Conservation (phyloP, 192 early-diverging fungal genomes). For the Backusella mclennaniae region DNA sequence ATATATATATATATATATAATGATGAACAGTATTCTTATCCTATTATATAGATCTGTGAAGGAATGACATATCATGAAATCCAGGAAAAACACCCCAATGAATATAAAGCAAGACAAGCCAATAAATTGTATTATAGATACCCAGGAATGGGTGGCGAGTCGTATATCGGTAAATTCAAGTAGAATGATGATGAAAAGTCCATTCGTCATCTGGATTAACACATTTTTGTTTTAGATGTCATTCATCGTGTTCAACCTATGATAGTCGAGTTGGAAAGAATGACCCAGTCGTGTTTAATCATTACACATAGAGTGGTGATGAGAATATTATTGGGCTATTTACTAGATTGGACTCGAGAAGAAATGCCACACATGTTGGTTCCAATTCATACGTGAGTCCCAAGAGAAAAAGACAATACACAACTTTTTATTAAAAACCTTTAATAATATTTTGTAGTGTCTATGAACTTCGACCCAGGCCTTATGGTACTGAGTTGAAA, state of each 20-base stretch:
- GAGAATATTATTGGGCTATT: conserved; percentile 88
- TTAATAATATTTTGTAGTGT: conserved; percentile 17
- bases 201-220: not conserved
- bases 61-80: conserved; percentile 83
- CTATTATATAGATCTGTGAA: conserved; percentile 49
- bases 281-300: conserved; percentile 81
- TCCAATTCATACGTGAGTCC: conserved; percentile 37
- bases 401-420: not conserved
- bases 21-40: not conserved
- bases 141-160: conserved; percentile 95
- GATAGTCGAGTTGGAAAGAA: conserved; percentile 95
- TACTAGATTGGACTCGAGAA: conserved; percentile 61
- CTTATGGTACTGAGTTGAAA: conserved; percentile 38
- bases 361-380: conserved; percentile 46
- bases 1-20: not conserved
- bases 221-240: conserved; percentile 61
- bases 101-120: conserved; percentile 72
- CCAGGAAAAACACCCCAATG: conserved; percentile 72
- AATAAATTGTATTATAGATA: conserved; percentile 95
- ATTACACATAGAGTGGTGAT: conserved; percentile 92
- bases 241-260: conserved; percentile 90
- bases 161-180: conserved; percentile 55
- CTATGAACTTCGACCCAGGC: conserved; percentile 39
- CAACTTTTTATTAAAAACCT: too few species aligned
- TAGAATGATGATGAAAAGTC: not conserved